Conservation (phyloP, 2,329 filamentous ascomycete genomes). For the Penicillium sp. region DNA sequence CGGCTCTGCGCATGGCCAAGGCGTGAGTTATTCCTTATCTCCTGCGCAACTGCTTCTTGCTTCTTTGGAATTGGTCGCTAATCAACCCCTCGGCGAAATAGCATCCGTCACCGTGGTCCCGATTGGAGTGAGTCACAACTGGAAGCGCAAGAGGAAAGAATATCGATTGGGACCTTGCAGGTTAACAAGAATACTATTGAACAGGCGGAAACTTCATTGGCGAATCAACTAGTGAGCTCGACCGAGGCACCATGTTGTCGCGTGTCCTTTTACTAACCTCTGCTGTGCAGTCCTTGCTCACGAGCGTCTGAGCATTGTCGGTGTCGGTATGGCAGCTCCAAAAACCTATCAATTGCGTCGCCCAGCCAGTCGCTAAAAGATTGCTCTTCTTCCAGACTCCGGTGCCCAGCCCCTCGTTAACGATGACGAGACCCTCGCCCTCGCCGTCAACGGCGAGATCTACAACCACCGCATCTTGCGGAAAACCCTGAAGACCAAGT, state of each 20-base stretch:
- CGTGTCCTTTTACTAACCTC: conserved; percentile 24
- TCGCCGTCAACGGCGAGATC: conserved; percentile 99
- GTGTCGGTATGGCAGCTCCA: conserved; percentile 68
- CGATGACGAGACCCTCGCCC: conserved; percentile 80
- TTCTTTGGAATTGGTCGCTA: conserved; percentile 26
- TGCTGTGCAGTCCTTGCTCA: conserved; percentile 76
- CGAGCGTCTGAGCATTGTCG: conserved; percentile 96
- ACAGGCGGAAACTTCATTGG: conserved; percentile 83
- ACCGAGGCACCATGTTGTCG: background rate
- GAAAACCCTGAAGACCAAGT: conserved; percentile 78
- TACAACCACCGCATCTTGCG: conserved; percentile 98
- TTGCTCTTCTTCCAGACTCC: conserved; percentile 62
- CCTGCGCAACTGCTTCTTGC: background rate
- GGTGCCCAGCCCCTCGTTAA: conserved; percentile 95
- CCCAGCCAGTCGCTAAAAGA: conserved; percentile 18
- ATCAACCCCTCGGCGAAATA: conserved; percentile 44
- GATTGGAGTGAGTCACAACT: conserved; percentile 83
- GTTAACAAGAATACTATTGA: conserved; percentile 24
- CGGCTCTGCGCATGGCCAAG: conserved; percentile 89
- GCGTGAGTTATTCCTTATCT: conserved; percentile 62
- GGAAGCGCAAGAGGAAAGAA: conserved; percentile 12
- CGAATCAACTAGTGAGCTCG: conserved; percentile 81
- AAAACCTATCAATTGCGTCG: conserved; percentile 5
- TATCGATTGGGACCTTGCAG: conserved; percentile 6
- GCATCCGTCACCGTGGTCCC: conserved; percentile 91